Conservation (phyloP, 2,329 filamentous ascomycete species). For the Pestalotiopsis sp. region DNA sequence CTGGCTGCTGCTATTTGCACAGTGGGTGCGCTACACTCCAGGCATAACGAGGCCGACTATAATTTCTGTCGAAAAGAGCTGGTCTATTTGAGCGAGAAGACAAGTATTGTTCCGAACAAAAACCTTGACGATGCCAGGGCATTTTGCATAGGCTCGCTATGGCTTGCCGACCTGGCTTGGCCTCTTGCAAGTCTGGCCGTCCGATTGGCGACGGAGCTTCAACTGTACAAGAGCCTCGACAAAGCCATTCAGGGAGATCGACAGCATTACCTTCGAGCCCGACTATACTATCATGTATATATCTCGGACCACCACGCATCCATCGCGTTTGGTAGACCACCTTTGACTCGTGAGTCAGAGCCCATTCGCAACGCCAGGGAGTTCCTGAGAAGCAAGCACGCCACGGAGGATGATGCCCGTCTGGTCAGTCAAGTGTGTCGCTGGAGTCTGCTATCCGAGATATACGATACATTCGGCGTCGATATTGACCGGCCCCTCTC, state of each 20-base stretch:
- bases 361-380: constrained; percentile 9
- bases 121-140: constrained; percentile 57
- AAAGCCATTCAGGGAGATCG: constrained; percentile 44
- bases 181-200: constrained; percentile 61
- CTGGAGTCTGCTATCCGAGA: constrained; percentile 15
- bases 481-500: constrained; percentile 17
- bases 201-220: constrained; percentile 57
- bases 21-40: not conserved
- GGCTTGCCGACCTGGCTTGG: constrained; percentile 57
- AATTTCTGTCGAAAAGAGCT: not conserved
- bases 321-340: constrained; percentile 50
- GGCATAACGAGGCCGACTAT: not conserved
- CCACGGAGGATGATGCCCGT: constrained; percentile 16
- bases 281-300: constrained; percentile 64
- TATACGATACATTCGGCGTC: constrained; percentile 17
- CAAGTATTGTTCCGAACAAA: not conserved
- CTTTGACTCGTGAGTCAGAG: constrained; percentile 16
- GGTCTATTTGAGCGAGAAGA: not conserved
- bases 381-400: constrained; percentile 14
- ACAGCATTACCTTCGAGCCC: constrained; percentile 53
- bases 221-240: constrained; percentile 53
- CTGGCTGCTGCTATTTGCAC: not conserved
- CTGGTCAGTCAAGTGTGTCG: constrained; percentile 19
- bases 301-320: constrained; percentile 68
- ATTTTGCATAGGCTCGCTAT: constrained; percentile 64